Evolutionary conservation across 2,329 filamentous ascomycete genomes (phyloP).

Genomic region (Leptosphaerulina australis): DNA sequence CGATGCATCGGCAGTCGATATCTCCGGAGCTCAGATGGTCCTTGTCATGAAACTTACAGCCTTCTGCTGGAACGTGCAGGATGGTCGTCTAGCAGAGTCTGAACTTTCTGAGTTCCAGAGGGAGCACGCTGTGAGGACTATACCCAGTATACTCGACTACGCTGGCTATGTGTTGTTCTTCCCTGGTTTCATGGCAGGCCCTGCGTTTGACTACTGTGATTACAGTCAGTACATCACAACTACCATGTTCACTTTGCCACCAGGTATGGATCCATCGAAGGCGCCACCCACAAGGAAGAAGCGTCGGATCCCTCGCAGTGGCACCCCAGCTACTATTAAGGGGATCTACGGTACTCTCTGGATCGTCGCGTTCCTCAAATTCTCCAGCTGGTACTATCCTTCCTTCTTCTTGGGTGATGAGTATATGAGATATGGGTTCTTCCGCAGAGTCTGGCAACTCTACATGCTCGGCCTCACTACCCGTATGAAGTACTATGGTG

Average conservation of each 20-base stretch:
- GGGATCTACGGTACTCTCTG: conserved; percentile 74
- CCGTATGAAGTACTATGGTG: conserved; percentile 93
- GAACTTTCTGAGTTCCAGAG: conserved; percentile 88
- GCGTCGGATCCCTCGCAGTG: conserved; percentile 90
- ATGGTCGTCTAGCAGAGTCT: conserved; percentile 78
- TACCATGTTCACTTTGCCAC: conserved; percentile 87
- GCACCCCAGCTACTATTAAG: conserved; percentile 81
- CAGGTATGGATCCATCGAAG: conserved; percentile 81
- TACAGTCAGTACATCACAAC: conserved; percentile 93
- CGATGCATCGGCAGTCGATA: conserved; percentile 73
- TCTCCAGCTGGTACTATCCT: conserved; percentile 70
- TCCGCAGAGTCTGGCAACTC: conserved; percentile 76
- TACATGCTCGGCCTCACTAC: conserved; percentile 83
- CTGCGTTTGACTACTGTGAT: conserved; percentile 92
- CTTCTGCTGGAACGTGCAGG: conserved; percentile 98
- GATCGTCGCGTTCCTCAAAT: conserved; percentile 77
- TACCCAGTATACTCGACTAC: conserved; percentile 81
- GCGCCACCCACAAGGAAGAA: conserved; percentile 86
- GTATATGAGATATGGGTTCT: conserved; percentile 71
- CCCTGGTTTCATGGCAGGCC: conserved; percentile 84
- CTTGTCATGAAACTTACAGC: conserved; percentile 95
- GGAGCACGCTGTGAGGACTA: conserved; percentile 73
- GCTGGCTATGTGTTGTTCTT: conserved; percentile 94
- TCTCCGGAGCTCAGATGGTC: conserved; percentile 96
- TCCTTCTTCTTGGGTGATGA: conserved; percentile 67